Evolutionary conservation across 306 rosid species (phyloP).

Genomic region (Ormosia emarginata): DNA sequence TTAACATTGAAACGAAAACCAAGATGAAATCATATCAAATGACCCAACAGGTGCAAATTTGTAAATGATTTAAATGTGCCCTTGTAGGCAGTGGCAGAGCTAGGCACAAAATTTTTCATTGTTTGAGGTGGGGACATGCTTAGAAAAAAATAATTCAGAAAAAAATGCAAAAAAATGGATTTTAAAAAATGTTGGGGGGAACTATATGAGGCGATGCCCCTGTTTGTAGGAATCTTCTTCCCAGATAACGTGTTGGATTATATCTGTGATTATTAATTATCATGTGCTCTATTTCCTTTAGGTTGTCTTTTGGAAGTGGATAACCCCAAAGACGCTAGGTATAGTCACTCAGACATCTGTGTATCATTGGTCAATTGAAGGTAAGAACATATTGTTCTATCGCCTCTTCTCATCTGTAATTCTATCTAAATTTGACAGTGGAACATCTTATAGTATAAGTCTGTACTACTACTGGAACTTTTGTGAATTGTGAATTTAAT

Average conservation of each 20-base stretch:
- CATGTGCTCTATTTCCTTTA: conserved; percentile 8
- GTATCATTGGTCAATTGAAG: conserved; percentile 81
- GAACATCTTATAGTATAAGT: neutral
- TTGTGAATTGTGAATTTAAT: neutral
- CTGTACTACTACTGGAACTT: neutral
- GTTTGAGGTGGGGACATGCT: too few relatives aligned
- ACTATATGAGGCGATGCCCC: too few relatives aligned
- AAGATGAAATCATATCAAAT: conserved; percentile 81
- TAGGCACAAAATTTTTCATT: too few relatives aligned
- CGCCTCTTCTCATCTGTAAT: neutral
- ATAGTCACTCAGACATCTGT: conserved; percentile 69
- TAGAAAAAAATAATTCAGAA: too few relatives aligned
- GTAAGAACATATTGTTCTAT: conserved; percentile 22
- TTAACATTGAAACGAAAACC: conserved; percentile 64
- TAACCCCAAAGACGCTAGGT: conserved; percentile 57
- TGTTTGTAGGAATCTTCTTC: neutral
- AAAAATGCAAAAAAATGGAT: too few relatives aligned
- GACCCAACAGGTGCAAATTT: conserved; percentile 64
- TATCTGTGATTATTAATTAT: conserved; percentile 2
- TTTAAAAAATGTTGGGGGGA: too few relatives aligned
- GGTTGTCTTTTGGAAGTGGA: conserved; percentile 90
- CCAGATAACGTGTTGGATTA: neutral
- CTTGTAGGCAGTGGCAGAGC: neutral
- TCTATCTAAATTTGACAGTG: neutral
- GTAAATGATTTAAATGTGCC: neutral